phyloP scores from a whole-genome alignment of 129 eudicot genomes.

The Saposhnikovia divaricata region DNA sequence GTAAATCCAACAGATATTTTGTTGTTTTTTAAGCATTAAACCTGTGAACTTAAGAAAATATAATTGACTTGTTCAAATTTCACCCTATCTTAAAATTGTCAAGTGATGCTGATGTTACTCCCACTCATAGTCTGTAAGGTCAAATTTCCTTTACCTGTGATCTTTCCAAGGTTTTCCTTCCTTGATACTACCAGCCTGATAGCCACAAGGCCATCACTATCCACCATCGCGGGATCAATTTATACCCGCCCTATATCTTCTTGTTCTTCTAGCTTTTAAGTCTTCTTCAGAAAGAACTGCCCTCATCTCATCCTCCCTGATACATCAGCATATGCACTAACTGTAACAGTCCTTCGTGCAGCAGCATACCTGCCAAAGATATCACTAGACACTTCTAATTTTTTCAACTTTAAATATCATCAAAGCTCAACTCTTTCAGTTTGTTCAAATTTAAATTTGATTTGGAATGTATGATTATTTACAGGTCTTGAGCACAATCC shows the following conservation, averaged over 20 bases:
- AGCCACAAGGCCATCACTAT: no score
- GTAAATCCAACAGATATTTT: no score
- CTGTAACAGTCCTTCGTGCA: not conserved
- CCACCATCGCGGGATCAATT: no score
- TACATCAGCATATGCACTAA: not conserved
- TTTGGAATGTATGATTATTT: no score
- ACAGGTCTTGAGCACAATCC: not conserved
- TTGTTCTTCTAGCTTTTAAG: no score
- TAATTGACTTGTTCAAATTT: not conserved
- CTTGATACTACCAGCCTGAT: no score
- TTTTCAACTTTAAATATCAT: not conserved
- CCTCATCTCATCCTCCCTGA: not conserved
- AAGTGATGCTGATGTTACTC: no score
- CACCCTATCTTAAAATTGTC: not conserved
- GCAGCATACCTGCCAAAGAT: not conserved
- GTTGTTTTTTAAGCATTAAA: no score
- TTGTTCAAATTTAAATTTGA: no score
- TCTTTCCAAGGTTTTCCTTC: not conserved
- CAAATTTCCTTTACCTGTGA: not conserved
- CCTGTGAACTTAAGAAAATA: not conserved
- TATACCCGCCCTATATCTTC: no score
- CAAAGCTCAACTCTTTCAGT: not conserved
- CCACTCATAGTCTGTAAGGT: not conserved
- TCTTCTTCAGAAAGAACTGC: no score
- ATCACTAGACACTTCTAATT: not conserved